phyloP scores from a whole-genome alignment of 352 stramenopile species.

The Phytopythium delawarense region DNA sequence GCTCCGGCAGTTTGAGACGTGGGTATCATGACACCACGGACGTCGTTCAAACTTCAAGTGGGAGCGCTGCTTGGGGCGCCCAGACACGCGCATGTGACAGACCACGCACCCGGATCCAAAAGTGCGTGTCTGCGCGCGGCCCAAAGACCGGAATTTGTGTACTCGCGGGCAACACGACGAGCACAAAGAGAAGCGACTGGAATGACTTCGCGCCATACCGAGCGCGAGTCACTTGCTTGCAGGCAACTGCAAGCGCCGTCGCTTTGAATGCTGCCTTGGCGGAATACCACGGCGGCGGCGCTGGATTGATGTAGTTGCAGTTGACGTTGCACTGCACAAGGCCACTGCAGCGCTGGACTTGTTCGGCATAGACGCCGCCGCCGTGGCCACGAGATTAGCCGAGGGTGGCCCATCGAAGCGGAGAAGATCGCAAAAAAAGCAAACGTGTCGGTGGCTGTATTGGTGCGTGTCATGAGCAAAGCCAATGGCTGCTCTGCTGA shows the following conservation, averaged over 20 bases:
- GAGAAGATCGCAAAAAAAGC: not conserved
- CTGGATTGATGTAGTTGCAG: not conserved
- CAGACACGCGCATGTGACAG: not conserved
- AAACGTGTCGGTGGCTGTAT: not conserved
- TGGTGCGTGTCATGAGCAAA: not conserved
- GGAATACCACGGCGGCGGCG: not conserved
- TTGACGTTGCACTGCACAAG: not conserved
- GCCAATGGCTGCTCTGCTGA: too few species aligned
- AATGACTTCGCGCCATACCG: not conserved
- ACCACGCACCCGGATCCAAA: not conserved
- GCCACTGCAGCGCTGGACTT: not conserved
- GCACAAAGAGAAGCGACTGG: not conserved
- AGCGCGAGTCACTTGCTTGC: not conserved
- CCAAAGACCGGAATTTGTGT: conserved; percentile 2
- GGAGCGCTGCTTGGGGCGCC: not conserved
- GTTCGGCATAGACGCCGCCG: not conserved
- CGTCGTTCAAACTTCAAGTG: not conserved
- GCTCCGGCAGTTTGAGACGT: not conserved
- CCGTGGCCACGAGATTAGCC: not conserved
- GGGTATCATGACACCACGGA: too few species aligned
- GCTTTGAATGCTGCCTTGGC: not conserved
- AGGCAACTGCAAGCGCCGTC: not conserved
- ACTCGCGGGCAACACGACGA: not conserved
- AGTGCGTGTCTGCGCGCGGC: not conserved
- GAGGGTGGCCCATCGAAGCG: not conserved